A percentile compares a stretch with the other conserved stretches of the same genome.
These are phyloP conservation scores for Neofusicoccum parvum DNA, from an alignment of 2,329 filamentous ascomycete species.

Conservation along the genomic window DNA sequence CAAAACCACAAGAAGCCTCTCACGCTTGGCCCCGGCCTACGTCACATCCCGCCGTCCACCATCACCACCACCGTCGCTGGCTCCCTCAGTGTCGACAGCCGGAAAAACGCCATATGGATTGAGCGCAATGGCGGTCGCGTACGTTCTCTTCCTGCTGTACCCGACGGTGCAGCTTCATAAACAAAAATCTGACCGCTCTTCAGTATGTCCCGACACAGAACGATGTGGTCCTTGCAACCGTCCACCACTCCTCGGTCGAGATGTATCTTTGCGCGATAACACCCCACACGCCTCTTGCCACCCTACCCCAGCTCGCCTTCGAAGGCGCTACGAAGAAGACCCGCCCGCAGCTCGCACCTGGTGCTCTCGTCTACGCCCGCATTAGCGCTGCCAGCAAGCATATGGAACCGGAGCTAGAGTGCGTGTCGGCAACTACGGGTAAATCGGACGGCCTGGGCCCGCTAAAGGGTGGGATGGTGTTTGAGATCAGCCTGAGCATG, in stretches of 20 bases:
- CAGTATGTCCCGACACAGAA: conserved; percentile 79
- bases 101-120: conserved; percentile 78
- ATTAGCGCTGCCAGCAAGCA: conserved; percentile 68
- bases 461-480: conserved; percentile 83
- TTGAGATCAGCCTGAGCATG: conserved; percentile 76
- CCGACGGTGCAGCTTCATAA: conserved; percentile 23
- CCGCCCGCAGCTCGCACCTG: conserved; percentile 72
- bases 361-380: conserved; percentile 86
- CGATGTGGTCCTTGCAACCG: conserved; percentile 86
- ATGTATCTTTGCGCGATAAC: conserved; percentile 79
- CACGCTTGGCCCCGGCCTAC: conserved; percentile 81
- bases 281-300: conserved; percentile 61
- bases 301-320: conserved; percentile 87
- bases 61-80: conserved; percentile 70
- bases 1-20: conserved; percentile 67
- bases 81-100: conserved; percentile 66
- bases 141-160: conserved; percentile 42
- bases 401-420: conserved; percentile 70
- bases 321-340: conserved; percentile 92
- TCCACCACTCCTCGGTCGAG: conserved; percentile 75
- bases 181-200: not conserved
- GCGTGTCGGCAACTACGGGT: conserved; percentile 81
- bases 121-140: conserved; percentile 72
- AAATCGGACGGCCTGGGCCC: conserved; percentile 87
- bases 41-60: conserved; percentile 75